These are phyloP conservation scores for Perilla frutescens DNA, from an alignment of 257 asterid genomes.

Conservation along the genomic window DNA sequence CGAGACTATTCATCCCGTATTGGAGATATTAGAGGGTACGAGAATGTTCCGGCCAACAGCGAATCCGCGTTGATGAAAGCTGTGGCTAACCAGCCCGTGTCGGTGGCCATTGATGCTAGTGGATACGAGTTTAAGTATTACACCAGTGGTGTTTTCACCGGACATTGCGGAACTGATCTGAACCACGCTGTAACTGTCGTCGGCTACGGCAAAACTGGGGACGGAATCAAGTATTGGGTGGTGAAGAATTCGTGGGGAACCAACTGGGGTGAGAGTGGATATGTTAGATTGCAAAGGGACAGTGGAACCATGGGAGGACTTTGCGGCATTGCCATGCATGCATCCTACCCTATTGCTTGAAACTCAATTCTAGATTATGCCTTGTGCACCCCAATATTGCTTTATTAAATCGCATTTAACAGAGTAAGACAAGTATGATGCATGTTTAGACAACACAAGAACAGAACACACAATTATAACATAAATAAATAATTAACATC, in stretches of 20 bases:
- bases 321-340: constrained; percentile 16
- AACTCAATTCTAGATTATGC: no score
- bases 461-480: no score
- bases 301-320: constrained; percentile 30
- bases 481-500: no score
- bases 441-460: no score
- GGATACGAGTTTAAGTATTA: constrained; percentile 30
- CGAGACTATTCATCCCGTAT: constrained; percentile 26
- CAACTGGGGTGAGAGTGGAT: constrained; percentile 48
- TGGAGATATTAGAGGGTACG: constrained; percentile 44
- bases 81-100: constrained; percentile 37
- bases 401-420: not conserved
- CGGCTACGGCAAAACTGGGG: constrained; percentile 33
- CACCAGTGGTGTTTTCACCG: constrained; percentile 33
- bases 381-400: no score
- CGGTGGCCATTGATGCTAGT: constrained; percentile 27
- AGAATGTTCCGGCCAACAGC: constrained; percentile 45
- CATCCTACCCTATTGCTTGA: constrained; percentile 20
- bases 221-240: constrained; percentile 42
- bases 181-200: constrained; percentile 38
- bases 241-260: constrained; percentile 45
- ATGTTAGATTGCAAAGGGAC: constrained; percentile 40
- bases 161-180: constrained; percentile 31
- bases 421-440: not conserved
- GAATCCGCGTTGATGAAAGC: constrained; percentile 34